Conservation (phyloP, 2,329 filamentous ascomycete species). For the Byssothecium circinans region DNA sequence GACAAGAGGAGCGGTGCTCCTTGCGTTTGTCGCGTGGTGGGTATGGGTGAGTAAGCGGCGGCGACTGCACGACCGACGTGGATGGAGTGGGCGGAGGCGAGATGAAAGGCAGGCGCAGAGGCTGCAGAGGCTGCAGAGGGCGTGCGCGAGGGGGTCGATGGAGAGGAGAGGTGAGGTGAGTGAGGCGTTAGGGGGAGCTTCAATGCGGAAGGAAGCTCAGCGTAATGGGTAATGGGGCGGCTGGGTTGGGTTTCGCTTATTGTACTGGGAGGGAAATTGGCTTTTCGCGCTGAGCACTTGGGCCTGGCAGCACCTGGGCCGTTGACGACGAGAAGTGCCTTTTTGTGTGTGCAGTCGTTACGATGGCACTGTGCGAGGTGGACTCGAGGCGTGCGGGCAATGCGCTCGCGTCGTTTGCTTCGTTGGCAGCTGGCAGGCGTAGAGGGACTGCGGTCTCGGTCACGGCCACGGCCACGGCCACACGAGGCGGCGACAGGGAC, state of each 20-base stretch:
- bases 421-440: not conserved
- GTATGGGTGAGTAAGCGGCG: slow-evolving; percentile 8
- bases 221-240: slow-evolving; percentile 35
- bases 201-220: slow-evolving; percentile 19
- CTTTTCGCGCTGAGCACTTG: not conserved
- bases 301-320: not conserved
- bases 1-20: slow-evolving; percentile 16
- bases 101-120: slow-evolving; percentile 1
- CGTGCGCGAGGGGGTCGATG: slow-evolving; percentile 23
- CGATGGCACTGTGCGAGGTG: not conserved
- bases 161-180: slow-evolving; percentile 22
- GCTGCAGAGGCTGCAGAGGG: slow-evolving; percentile 1
- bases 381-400: not conserved
- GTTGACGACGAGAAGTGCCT: no score
- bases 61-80: not conserved
- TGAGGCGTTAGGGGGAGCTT: slow-evolving; percentile 26
- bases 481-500: slow-evolving; percentile 22
- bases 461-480: not conserved
- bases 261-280: not conserved
- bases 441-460: not conserved
- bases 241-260: slow-evolving; percentile 28
- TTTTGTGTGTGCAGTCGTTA: no score
- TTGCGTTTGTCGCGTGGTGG: slow-evolving; percentile 33
- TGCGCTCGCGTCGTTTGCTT: not conserved
- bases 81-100: not conserved